Evolutionary conservation across 2,329 filamentous ascomycete species (phyloP).

Genomic region (Lasiodiplodia theobromae): DNA sequence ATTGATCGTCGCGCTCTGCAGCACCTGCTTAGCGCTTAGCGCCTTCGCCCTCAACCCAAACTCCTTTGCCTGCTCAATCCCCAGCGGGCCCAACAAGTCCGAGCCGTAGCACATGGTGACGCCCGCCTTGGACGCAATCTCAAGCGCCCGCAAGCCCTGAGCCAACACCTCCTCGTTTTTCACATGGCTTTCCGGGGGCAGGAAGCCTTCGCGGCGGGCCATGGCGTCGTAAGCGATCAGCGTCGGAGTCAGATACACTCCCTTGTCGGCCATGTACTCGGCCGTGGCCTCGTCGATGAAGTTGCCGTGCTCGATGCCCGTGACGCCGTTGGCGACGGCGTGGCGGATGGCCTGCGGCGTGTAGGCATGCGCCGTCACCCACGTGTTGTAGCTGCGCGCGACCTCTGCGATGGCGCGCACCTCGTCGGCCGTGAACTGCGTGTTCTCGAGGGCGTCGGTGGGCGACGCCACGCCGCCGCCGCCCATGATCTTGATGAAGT

Average conservation of each 20-base stretch:
- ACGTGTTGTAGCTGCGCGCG: conserved; percentile 58
- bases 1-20: conserved; percentile 62
- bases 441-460: conserved; percentile 60
- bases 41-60: conserved; percentile 56
- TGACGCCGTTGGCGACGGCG: conserved; percentile 62
- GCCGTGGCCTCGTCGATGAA: conserved; percentile 66
- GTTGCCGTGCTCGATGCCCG: conserved; percentile 66
- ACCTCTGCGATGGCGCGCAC: conserved; percentile 61
- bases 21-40: conserved; percentile 52
- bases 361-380: conserved; percentile 66
- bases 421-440: conserved; percentile 66
- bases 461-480: conserved; percentile 64
- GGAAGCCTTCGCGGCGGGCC: conserved; percentile 49
- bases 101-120: conserved; percentile 65
- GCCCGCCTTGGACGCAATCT: conserved; percentile 59
- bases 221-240: conserved; percentile 61
- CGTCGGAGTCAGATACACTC: conserved; percentile 62
- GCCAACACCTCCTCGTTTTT: conserved; percentile 62
- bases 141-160: conserved; percentile 55
- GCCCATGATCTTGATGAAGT: conserved; percentile 70
- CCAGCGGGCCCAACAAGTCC: conserved; percentile 61
- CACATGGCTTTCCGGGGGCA: conserved; percentile 52
- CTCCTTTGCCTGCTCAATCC: conserved; percentile 57
- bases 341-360: conserved; percentile 62
- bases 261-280: conserved; percentile 58